A percentile compares a stretch with the other conserved stretches of the same genome.
Evolutionary conservation across 371 early-diverging fungal species (phyloP).

Genomic region (Zychaea mexicana): DNA sequence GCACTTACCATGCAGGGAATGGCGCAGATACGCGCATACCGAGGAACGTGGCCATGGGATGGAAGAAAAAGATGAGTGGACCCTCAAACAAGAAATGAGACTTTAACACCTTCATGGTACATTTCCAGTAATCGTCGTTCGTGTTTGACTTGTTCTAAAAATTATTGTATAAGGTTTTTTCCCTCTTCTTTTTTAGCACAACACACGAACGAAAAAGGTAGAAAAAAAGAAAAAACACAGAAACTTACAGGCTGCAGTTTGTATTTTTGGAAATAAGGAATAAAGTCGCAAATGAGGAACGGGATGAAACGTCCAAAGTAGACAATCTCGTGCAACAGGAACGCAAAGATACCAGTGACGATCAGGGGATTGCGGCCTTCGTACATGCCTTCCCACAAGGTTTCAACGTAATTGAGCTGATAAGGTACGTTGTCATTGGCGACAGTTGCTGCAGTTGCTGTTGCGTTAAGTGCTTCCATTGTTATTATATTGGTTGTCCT

Average conservation of each 20-base stretch:
- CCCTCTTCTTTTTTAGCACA: not conserved
- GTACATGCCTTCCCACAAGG: slow-evolving; percentile 62
- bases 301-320: slow-evolving; percentile 83
- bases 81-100: slow-evolving; percentile 79
- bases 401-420: slow-evolving; percentile 24
- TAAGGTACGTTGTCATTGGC: not conserved
- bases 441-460: not conserved
- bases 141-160: slow-evolving; percentile 70
- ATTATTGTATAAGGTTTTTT: not conserved
- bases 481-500: too few relatives aligned
- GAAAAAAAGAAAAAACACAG: not conserved
- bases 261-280: slow-evolving; percentile 27
- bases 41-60: slow-evolving; percentile 78
- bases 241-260: slow-evolving; percentile 35
- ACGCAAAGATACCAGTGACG: slow-evolving; percentile 66
- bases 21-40: slow-evolving; percentile 87
- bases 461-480: too few relatives aligned
- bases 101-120: slow-evolving; percentile 69
- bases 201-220: not conserved
- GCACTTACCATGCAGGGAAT: slow-evolving; percentile 76
- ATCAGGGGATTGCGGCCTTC: slow-evolving; percentile 71
- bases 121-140: slow-evolving; percentile 71
- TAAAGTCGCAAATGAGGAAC: slow-evolving; percentile 59
- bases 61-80: slow-evolving; percentile 85
- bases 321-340: slow-evolving; percentile 76